A percentile compares a stretch with the other conserved stretches of the same genome.
phyloP scores from a whole-genome alignment of 441 rosid genomes.

The Macaranga tanarius region DNA sequence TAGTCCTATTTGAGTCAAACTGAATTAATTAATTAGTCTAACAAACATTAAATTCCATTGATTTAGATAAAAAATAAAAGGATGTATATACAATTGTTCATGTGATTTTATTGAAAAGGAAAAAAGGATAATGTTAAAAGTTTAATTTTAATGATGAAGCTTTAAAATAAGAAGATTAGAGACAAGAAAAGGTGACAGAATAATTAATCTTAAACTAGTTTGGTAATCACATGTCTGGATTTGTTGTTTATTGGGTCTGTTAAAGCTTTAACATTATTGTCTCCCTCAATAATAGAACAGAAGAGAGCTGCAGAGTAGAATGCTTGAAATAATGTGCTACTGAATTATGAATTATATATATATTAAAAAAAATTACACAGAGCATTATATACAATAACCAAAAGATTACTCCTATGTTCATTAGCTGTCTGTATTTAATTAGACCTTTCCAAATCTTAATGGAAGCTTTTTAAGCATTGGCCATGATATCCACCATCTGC shows the following conservation, averaged over 20 bases:
- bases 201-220: slow-evolving; percentile 10
- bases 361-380: slow-evolving; percentile 6
- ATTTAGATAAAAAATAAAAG: too few relatives aligned
- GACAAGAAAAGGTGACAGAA: background rate
- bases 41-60: too few relatives aligned
- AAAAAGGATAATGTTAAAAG: background rate
- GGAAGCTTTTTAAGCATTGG: slow-evolving; percentile 31
- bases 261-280: slow-evolving; percentile 31
- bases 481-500: slow-evolving; percentile 33
- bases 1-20: too few relatives aligned
- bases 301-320: slow-evolving; percentile 13
- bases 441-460: slow-evolving; percentile 43
- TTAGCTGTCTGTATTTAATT: slow-evolving; percentile 45
- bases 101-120: background rate
- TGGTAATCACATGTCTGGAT: slow-evolving; percentile 33
- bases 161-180: background rate
- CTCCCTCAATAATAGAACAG: slow-evolving; percentile 36
- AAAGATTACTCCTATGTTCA: slow-evolving; percentile 26
- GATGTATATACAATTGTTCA: too few relatives aligned
- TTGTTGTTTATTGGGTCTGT: slow-evolving; percentile 28
- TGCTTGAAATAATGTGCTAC: slow-evolving; percentile 17
- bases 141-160: background rate
- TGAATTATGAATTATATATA: slow-evolving; percentile 11
- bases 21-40: too few relatives aligned
- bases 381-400: background rate